phyloP scores from a whole-genome alignment of 768 basidiomycete species.

The Amanita molliuscula region DNA sequence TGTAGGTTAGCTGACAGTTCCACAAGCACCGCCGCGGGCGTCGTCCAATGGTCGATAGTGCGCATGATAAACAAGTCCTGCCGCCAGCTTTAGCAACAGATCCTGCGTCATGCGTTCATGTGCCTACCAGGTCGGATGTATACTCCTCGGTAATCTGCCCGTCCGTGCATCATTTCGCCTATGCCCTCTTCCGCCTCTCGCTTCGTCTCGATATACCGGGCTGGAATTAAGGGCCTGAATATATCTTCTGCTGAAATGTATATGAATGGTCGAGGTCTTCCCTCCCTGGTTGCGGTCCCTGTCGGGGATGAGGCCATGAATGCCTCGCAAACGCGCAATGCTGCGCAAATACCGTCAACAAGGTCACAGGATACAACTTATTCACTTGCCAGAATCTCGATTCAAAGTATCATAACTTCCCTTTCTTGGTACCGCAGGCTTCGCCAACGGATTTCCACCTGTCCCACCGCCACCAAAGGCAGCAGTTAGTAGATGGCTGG shows the following conservation, averaged over 20 bases:
- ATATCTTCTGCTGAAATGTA: slow-evolving; percentile 95
- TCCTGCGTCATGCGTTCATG: slow-evolving; percentile 6
- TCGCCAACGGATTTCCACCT: slow-evolving; percentile 52
- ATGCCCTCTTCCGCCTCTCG: slow-evolving; percentile 79
- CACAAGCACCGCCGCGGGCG: slow-evolving; percentile 74
- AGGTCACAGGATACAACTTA: background rate
- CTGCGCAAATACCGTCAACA: slow-evolving; percentile 23
- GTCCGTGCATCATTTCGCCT: slow-evolving; percentile 33
- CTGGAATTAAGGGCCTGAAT: slow-evolving; percentile 77
- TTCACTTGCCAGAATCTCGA: slow-evolving; percentile 72
- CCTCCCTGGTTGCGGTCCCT: slow-evolving; percentile 14
- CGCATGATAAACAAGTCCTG: slow-evolving; percentile 94
- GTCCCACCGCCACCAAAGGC: slow-evolving; percentile 23
- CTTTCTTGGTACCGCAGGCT: slow-evolving; percentile 18
- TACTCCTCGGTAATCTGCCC: slow-evolving; percentile 50
- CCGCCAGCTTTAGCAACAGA: slow-evolving; percentile 8
- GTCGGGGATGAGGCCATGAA: slow-evolving; percentile 42
- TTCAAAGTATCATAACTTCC: slow-evolving; percentile 75
- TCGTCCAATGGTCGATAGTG: slow-evolving; percentile 82
- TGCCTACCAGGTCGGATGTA: slow-evolving; percentile 84
- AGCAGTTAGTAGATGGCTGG: slow-evolving; percentile 28
- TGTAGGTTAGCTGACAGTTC: slow-evolving; percentile 74
- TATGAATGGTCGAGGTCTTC: slow-evolving; percentile 60
- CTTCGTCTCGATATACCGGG: slow-evolving; percentile 89
- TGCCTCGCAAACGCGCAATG: slow-evolving; percentile 68